Percentiles rank a stretch among this genome's conserved stretches.
Evolutionary conservation across 2,329 filamentous ascomycete species (phyloP).

Genomic region (Ilyonectria robusta): DNA sequence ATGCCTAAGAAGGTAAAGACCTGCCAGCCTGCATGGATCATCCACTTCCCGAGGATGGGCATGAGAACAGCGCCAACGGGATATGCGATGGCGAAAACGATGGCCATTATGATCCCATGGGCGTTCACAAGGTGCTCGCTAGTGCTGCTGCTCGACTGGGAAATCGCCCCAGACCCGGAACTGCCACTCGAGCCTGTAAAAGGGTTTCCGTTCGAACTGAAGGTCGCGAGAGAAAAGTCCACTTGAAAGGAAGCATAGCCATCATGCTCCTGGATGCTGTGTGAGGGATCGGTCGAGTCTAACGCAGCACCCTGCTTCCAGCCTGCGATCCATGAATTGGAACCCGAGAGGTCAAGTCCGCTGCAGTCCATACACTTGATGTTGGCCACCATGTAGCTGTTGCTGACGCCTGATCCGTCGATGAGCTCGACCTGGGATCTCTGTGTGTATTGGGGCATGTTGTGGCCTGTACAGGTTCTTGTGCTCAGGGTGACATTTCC

Average conservation of each 20-base stretch:
- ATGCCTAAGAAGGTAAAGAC: constrained; percentile 67
- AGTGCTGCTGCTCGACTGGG: neutral
- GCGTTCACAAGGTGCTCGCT: neutral
- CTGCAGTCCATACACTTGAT: constrained; percentile 68
- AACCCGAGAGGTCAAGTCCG: constrained; percentile 58
- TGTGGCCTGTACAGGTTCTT: constrained; percentile 63
- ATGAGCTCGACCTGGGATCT: constrained; percentile 66
- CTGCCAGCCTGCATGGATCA: constrained; percentile 71
- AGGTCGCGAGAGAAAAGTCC: constrained; percentile 63
- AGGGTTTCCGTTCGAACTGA: constrained; percentile 66
- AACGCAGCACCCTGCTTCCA: constrained; percentile 65
- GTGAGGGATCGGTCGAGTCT: constrained; percentile 57
- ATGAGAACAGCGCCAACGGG: constrained; percentile 73
- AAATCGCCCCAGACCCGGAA: constrained; percentile 1
- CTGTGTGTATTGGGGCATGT: constrained; percentile 62
- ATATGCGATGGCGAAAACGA: constrained; percentile 71
- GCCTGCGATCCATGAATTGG: constrained; percentile 67
- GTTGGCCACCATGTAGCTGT: constrained; percentile 71
- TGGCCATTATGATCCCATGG: constrained; percentile 72
- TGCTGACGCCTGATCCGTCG: constrained; percentile 68
- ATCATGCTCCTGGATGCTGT: constrained; percentile 63
- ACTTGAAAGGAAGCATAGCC: constrained; percentile 59
- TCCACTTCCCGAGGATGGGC: constrained; percentile 70
- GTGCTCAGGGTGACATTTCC: constrained; percentile 75
- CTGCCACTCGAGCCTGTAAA: constrained; percentile 56